Evolutionary conservation across 2,329 filamentous ascomycete species (phyloP).

Genomic region (Calonectria henricotiae): DNA sequence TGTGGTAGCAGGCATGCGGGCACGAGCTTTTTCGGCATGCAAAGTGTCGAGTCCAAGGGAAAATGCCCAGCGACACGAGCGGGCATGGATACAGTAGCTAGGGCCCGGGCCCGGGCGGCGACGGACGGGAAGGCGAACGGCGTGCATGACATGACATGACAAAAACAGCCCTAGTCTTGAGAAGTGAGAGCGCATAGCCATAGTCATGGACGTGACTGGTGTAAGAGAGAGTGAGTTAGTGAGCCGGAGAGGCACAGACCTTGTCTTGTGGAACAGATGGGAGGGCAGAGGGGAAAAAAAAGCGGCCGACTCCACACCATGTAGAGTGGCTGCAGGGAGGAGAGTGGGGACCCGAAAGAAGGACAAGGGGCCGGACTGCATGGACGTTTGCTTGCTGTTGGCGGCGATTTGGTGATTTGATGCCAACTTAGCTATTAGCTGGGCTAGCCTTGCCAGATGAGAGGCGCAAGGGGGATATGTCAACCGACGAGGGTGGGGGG

Average conservation of each 20-base stretch:
- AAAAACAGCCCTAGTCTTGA: conserved; percentile 22
- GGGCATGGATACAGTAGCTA: not conserved
- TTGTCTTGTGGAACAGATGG: conserved; percentile 26
- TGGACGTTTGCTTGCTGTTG: conserved; percentile 41
- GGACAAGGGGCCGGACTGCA: conserved; percentile 39
- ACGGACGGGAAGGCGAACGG: conserved; percentile 28
- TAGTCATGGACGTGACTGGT: not conserved
- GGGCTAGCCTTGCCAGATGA: conserved; percentile 23
- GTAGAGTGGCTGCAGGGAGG: conserved; percentile 52
- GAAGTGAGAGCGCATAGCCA: not conserved
- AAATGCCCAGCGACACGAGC: conserved; percentile 27
- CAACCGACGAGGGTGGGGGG: conserved; percentile 6
- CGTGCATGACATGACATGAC: conserved; percentile 34
- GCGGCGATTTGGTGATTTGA: conserved; percentile 22
- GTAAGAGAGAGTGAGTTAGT: conserved; percentile 9
- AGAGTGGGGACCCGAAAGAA: conserved; percentile 34
- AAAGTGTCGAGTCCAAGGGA: conserved; percentile 22
- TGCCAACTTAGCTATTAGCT: conserved; percentile 23
- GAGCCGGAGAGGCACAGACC: conserved; percentile 33
- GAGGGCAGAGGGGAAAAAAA: conserved; percentile 3
- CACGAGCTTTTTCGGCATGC: conserved; percentile 33
- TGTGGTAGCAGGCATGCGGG: conserved; percentile 1
- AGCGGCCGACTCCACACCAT: conserved; percentile 40
- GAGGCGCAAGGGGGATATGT: conserved; percentile 15
- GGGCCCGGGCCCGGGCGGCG: conserved; percentile 4